These are phyloP conservation scores for Stropharia rugosoannulata DNA, from an alignment of 768 basidiomycete species.

Conservation along the genomic window DNA sequence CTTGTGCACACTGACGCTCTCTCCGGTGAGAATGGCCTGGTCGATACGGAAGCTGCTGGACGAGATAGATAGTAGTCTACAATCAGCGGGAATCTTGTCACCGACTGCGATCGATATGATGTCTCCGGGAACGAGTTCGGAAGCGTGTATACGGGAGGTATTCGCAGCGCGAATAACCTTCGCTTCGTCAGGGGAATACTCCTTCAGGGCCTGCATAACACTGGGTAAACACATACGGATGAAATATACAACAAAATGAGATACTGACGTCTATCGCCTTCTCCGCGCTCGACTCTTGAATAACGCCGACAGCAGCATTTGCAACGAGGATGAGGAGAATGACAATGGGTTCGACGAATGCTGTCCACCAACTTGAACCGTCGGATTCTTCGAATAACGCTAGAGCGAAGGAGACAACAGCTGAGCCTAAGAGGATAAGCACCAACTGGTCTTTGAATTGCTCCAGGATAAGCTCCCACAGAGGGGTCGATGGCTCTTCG, in stretches of 20 bases:
- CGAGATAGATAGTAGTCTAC: constrained; percentile 82
- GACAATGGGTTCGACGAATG: constrained; percentile 94
- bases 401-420: constrained; percentile 89
- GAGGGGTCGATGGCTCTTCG: constrained; percentile 85
- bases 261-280: constrained; percentile 90
- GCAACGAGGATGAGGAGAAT: constrained; percentile 95
- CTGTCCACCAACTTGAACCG: constrained; percentile 66
- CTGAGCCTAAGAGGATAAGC: constrained; percentile 92
- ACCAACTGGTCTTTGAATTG: constrained; percentile 99
- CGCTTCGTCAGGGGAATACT: constrained; percentile 97
- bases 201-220: constrained; percentile 77
- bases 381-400: constrained; percentile 83
- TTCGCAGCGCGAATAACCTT: constrained; percentile 80
- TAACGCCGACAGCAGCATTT: constrained; percentile 96
- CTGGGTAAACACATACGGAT: constrained; percentile 1
- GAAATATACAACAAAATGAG: neutral
- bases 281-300: constrained; percentile 96
- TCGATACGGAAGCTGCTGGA: constrained; percentile 94
- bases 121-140: constrained; percentile 93
- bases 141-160: constrained; percentile 74
- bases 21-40: constrained; percentile 96
- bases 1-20: constrained; percentile 89
- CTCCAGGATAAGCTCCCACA: constrained; percentile 95
- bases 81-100: constrained; percentile 95
- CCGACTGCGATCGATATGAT: constrained; percentile 90